These are phyloP conservation scores for Candida freyschussii DNA, from an alignment of 1,139 yeast genomes.

Conservation along the genomic window DNA sequence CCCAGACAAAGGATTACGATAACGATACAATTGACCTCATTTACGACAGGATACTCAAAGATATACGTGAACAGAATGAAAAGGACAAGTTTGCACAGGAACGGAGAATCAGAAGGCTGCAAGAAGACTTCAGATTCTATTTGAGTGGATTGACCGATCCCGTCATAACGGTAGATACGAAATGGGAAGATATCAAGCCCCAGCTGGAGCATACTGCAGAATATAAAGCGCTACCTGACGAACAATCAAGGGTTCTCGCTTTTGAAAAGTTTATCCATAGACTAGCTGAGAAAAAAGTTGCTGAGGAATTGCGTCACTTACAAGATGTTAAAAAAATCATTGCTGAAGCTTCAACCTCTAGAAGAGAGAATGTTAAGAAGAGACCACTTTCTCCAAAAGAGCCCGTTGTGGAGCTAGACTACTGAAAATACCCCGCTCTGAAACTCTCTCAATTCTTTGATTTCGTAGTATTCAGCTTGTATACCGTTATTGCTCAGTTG, in stretches of 20 bases:
- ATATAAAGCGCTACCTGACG: slow-evolving; percentile 32
- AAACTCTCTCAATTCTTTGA: not conserved
- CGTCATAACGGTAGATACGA: slow-evolving; percentile 47
- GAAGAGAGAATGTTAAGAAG: slow-evolving; percentile 18
- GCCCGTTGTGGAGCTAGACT: slow-evolving; percentile 23
- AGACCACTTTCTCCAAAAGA: slow-evolving; percentile 15
- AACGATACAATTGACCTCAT: slow-evolving; percentile 29
- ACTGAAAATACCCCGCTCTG: slow-evolving; percentile 6
- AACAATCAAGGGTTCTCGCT: slow-evolving; percentile 27
- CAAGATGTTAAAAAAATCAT: slow-evolving; percentile 16
- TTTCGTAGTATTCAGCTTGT: not conserved
- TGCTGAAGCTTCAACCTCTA: slow-evolving; percentile 13
- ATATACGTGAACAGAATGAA: slow-evolving; percentile 27
- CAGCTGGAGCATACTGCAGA: slow-evolving; percentile 31
- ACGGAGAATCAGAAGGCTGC: slow-evolving; percentile 32
- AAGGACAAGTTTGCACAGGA: slow-evolving; percentile 32
- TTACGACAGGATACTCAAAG: slow-evolving; percentile 27
- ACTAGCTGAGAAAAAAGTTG: slow-evolving; percentile 19
- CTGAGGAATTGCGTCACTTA: slow-evolving; percentile 19
- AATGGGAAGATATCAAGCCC: slow-evolving; percentile 50
- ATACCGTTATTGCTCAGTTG: slow-evolving; percentile 31
- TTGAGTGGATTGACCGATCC: slow-evolving; percentile 33
- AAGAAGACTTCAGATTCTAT: slow-evolving; percentile 34
- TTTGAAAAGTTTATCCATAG: slow-evolving; percentile 30
- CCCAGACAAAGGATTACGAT: slow-evolving; percentile 24